Evolutionary conservation across 2,329 filamentous ascomycete species (phyloP).

Genomic region (Colletotrichum lindemuthianum): DNA sequence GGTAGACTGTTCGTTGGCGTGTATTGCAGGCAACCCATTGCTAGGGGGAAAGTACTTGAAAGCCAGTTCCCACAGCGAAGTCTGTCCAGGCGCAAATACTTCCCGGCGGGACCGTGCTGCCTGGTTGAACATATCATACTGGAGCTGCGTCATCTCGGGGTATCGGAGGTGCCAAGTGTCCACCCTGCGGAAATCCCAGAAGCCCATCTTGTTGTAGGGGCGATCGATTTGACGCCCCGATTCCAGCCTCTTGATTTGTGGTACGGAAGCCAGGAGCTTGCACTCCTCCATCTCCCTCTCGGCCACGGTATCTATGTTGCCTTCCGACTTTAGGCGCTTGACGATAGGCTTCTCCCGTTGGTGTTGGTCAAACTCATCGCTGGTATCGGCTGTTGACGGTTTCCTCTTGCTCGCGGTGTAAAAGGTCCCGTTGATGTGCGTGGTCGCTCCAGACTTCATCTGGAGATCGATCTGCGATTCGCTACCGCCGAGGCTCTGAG

Average conservation of each 20-base stretch:
- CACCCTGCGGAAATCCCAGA: constrained; percentile 63
- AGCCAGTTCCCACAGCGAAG: constrained; percentile 64
- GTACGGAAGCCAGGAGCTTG: constrained; percentile 58
- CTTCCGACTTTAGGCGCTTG: constrained; percentile 66
- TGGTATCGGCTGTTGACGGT: constrained; percentile 57
- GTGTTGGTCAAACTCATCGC: constrained; percentile 59
- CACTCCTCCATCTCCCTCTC: constrained; percentile 54
- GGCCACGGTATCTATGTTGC: constrained; percentile 48
- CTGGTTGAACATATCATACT: constrained; percentile 64
- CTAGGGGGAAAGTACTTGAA: constrained; percentile 67
- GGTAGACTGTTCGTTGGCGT: constrained; percentile 5
- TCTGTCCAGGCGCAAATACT: constrained; percentile 62
- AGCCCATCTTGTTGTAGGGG: constrained; percentile 65
- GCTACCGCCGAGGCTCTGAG: constrained; percentile 65
- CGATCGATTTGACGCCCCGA: constrained; percentile 68
- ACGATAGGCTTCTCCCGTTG: constrained; percentile 55
- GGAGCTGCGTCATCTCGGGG: constrained; percentile 70
- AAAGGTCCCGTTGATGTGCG: constrained; percentile 40
- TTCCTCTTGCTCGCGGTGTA: constrained; percentile 67
- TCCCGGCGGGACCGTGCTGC: constrained; percentile 62
- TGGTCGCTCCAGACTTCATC: constrained; percentile 37
- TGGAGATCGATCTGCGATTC: constrained; percentile 51
- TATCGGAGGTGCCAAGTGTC: constrained; percentile 70
- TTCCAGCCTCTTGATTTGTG: constrained; percentile 58
- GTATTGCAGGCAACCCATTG: constrained; percentile 30